These are phyloP conservation scores for Penicillium sp. DNA, from an alignment of 2,329 filamentous ascomycete genomes.

Conservation along the genomic window DNA sequence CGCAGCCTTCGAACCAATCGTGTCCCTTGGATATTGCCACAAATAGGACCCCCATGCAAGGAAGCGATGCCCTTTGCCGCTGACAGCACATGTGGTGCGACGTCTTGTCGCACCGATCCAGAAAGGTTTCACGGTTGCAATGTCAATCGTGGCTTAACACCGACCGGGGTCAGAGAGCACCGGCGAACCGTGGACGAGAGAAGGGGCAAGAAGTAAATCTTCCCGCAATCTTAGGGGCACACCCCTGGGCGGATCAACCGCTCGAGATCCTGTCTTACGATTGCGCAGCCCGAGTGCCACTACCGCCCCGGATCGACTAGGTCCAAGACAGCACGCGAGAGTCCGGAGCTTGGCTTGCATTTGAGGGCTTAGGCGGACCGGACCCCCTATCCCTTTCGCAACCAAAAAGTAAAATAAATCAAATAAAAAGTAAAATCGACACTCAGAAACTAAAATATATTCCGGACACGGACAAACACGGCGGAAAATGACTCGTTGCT, in stretches of 20 bases:
- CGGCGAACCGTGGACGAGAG: slow-evolving; percentile 16
- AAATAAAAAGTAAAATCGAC: not conserved
- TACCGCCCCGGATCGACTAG: slow-evolving; percentile 29
- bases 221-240: not conserved
- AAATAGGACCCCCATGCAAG: not conserved
- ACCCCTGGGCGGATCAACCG: slow-evolving; percentile 36
- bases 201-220: not conserved
- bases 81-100: slow-evolving; percentile 5
- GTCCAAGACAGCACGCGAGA: not conserved
- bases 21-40: not conserved
- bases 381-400: too few relatives aligned
- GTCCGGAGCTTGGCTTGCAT: not conserved
- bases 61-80: slow-evolving; percentile 3
- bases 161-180: not conserved
- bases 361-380: not conserved
- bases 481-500: not conserved
- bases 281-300: slow-evolving; percentile 14
- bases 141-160: slow-evolving; percentile 1
- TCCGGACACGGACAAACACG: not conserved
- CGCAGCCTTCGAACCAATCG: not conserved
- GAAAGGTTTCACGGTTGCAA: slow-evolving; percentile 13
- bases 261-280: slow-evolving; percentile 12
- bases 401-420: not conserved
- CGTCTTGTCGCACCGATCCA: slow-evolving; percentile 9
- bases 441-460: not conserved